phyloP scores from a whole-genome alignment of 2,329 filamentous ascomycete species.

The Knufia petricola region DNA sequence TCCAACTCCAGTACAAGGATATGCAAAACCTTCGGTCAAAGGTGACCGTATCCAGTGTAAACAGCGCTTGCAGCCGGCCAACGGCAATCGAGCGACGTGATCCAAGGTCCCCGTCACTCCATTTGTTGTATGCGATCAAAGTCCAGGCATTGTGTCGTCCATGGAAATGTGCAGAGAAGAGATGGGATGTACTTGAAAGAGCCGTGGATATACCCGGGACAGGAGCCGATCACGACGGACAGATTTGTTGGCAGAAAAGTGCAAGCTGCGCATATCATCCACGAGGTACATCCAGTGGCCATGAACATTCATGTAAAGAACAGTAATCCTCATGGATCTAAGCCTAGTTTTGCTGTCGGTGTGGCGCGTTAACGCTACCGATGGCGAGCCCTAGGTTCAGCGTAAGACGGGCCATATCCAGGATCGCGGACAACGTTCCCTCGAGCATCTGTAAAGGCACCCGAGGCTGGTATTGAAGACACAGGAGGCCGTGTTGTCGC shows the following conservation, averaged over 20 bases:
- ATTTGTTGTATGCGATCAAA: too few relatives aligned
- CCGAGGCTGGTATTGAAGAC: constrained; percentile 6
- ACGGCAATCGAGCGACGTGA: background rate
- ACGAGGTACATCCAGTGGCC: background rate
- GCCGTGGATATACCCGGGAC: background rate
- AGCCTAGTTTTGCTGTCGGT: too few relatives aligned
- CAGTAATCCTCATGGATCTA: too few relatives aligned
- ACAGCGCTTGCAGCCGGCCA: background rate
- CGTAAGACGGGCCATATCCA: constrained; percentile 4
- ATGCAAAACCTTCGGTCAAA: background rate
- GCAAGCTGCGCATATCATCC: background rate
- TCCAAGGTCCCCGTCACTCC: too few relatives aligned
- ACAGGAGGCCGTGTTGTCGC: constrained; percentile 15
- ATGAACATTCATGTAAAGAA: too few relatives aligned
- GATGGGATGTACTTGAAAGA: background rate
- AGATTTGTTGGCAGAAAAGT: background rate
- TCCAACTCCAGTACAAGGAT: background rate
- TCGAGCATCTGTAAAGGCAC: constrained; percentile 4
- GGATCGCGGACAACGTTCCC: constrained; percentile 7
- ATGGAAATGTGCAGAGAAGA: background rate
- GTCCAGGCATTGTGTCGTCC: background rate
- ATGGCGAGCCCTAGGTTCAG: constrained; percentile 5
- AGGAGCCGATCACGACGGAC: background rate
- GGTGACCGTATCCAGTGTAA: background rate
- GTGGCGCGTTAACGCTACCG: background rate